Evolutionary conservation across 2,329 filamentous ascomycete species (phyloP), one percentile per base, ranked within the genome.

Genomic region (Orbilia oligospora): DNA sequence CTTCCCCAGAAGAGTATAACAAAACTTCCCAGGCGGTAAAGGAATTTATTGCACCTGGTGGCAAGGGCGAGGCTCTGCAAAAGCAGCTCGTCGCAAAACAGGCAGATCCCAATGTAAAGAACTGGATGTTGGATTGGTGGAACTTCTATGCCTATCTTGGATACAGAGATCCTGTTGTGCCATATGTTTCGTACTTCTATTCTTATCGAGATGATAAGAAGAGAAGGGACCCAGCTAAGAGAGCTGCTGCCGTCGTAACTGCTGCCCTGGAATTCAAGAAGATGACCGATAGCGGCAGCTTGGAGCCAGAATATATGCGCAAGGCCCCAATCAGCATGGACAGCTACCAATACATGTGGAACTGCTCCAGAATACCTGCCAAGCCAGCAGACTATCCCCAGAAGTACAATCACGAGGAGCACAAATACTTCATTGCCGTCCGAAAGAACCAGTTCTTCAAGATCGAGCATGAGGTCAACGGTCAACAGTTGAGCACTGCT

Each of bases 101-200:
- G 80, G 92, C 93, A 81, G 90, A 97, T 81, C 91, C 94, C 63
- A 91, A 92, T 80, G 86, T 89, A 84, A 93, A 92, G 87, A 99
- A 98, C 86, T 99, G 96, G 96, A 88, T 99, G 72, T 91, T 92
- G 82, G 95, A 99, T 82, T 99, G 96, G 96, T 99, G 96, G 96
- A 98, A 99, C 85, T 90, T 97, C 67, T 90, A 91, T 3, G 96
- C 96, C 75, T 99, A 99, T 86, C 90, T 99, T 81, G 89, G 87
- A 81, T 98, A 98, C 87, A 92, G 95, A 81, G 96, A 98, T 84
- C 96, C 96, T 10, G 93, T 99, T 56, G 93, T 98, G 18, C 96
- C 96, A 79, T 99, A 98, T 84, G 96, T 99, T 83, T 97, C 93
- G 85, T 99, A 99, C 89, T 99, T 99, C 87, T 99, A 99, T 87